These are phyloP conservation scores for Botrytis elliptica DNA, from an alignment of 2,329 filamentous ascomycete species.

Conservation along the genomic window DNA sequence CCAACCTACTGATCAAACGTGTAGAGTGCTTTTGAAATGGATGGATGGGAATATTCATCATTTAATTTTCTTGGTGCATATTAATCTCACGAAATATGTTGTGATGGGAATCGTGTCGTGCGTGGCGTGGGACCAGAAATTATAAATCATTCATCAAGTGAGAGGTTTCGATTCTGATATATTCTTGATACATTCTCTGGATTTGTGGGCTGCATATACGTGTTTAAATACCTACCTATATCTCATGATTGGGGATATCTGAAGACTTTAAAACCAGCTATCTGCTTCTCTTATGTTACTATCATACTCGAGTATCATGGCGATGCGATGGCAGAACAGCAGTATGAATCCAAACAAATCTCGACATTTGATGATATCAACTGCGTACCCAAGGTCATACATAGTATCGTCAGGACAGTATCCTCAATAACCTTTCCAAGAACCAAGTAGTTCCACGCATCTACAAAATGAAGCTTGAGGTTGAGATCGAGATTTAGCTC, in stretches of 20 bases:
- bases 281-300: too few relatives aligned
- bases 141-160: background rate
- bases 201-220: background rate
- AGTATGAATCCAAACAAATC: background rate
- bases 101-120: background rate
- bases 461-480: background rate
- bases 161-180: background rate
- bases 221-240: background rate
- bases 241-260: background rate
- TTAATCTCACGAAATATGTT: background rate
- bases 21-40: background rate
- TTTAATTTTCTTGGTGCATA: background rate
- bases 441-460: background rate
- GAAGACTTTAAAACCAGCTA: background rate
- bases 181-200: background rate
- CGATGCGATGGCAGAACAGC: background rate
- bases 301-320: too few relatives aligned
- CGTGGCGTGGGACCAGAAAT: background rate
- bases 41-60: background rate
- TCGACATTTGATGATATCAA: background rate
- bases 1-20: background rate
- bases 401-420: background rate
- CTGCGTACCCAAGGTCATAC: background rate
- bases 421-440: background rate
- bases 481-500: background rate